Evolutionary conservation across 2,329 filamentous ascomycete species (phyloP).

Genomic region (Leptoxyphium fumago): DNA sequence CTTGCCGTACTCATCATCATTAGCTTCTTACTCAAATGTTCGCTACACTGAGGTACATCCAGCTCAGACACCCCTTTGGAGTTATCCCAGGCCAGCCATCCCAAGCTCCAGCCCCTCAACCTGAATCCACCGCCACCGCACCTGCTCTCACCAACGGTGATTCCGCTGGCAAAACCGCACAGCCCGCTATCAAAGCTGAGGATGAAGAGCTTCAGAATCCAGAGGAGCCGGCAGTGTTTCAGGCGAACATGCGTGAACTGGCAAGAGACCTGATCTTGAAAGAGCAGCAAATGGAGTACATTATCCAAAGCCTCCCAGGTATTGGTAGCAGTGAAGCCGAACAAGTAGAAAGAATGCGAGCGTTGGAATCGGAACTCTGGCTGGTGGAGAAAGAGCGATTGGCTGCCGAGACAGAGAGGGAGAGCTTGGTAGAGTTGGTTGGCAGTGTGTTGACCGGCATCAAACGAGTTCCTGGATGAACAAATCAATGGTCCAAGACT

Average conservation of each 20-base stretch:
- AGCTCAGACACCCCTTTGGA: constrained; percentile 26
- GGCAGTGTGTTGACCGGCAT: constrained; percentile 32
- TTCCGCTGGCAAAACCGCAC: neutral
- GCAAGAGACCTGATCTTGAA: constrained; percentile 64
- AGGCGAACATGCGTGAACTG: constrained; percentile 54
- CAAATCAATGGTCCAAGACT: too few species aligned
- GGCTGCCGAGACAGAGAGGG: constrained; percentile 27
- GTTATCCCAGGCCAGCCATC: constrained; percentile 29
- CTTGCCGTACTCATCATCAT: constrained; percentile 2
- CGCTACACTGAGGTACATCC: constrained; percentile 29
- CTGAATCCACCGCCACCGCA: neutral
- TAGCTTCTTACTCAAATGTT: constrained; percentile 36
- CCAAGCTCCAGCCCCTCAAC: constrained; percentile 14
- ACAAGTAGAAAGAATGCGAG: constrained; percentile 47
- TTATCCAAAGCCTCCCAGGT: constrained; percentile 62
- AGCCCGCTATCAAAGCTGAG: constrained; percentile 5
- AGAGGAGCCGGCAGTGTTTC: constrained; percentile 48
- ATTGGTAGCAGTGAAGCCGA: constrained; percentile 65
- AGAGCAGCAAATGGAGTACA: constrained; percentile 66
- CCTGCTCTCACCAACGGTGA: constrained; percentile 9
- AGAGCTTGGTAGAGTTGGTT: constrained; percentile 28
- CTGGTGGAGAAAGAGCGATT: constrained; percentile 27
- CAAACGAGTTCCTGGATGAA: constrained; percentile 17
- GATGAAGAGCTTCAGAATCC: constrained; percentile 26
- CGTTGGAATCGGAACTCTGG: constrained; percentile 28